Evolutionary conservation across 2,329 filamentous ascomycete genomes (phyloP), one percentile per base, ranked within the genome.

Genomic region (Cordyceps cicadae): DNA sequence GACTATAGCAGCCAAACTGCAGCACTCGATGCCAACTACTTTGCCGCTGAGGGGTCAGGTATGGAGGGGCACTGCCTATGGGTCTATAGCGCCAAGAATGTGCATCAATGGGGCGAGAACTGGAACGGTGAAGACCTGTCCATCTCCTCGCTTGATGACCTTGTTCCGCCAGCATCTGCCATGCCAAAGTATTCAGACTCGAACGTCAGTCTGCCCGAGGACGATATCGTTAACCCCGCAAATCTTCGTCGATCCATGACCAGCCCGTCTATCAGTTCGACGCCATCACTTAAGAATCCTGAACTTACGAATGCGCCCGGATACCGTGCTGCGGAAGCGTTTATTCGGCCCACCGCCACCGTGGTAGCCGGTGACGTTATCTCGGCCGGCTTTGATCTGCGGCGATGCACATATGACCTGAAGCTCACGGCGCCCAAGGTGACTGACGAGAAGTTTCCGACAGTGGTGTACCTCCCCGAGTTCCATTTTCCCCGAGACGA

Each of bases 61-160:
- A 85, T 91, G 61, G 92, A 92, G 65, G 94, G 93, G 0, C 94
- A 93, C 69, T 90, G 92, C 0, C 73, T 97, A 51, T 99, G 94
- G 94, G 79, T 91, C 1, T 99, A 99, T 72, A 86, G 85, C 63
- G 82, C 84, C 21, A 82, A 82, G 81, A 99, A 97, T 70, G 87
- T 88, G 63, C 94, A 99, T 70, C 80, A 87, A 69, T 87, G 90
- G 75, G 94, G 94, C 59, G 94, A 99, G 68, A 86, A 91, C 65
- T 99, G 94, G 94, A 99, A 99, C 66, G 94, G 94, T 52, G 94
- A 99, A 73, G 94, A 99, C 71, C 76, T 99, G 39, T 97, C 92
- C 5, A 94, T 99, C 59, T 88, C 86, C 70, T 97, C 91, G 0
- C 67, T 84, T 5, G 92, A 99, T 70, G 95, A 99, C 72, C 87